Evolutionary conservation across 23 red algal genomes (phyloP).

Genomic region (Gracilaria caudata): DNA sequence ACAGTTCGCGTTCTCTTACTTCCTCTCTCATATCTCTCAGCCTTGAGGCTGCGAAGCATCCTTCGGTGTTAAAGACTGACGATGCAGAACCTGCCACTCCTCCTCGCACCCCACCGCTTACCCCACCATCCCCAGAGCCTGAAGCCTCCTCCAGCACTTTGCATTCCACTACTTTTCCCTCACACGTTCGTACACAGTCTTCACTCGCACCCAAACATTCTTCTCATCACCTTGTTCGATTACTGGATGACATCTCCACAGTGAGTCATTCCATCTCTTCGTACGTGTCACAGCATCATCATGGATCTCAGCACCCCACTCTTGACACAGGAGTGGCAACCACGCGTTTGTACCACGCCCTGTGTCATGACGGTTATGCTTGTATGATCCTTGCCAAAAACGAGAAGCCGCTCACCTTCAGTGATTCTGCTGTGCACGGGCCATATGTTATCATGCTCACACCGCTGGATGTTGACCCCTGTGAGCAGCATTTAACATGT

Average conservation of each 20-base stretch:
- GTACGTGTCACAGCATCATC: slow-evolving; percentile 55
- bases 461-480: slow-evolving; percentile 68
- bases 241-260: slow-evolving; percentile 90
- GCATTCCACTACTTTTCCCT: slow-evolving; percentile 55
- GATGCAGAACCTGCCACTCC: not conserved
- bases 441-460: slow-evolving; percentile 79
- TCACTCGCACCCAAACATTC: slow-evolving; percentile 43
- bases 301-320: not conserved
- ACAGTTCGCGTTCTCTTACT: slow-evolving; percentile 22
- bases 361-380: slow-evolving; percentile 95
- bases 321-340: slow-evolving; percentile 42
- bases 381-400: slow-evolving; percentile 79
- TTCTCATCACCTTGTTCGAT: slow-evolving; percentile 79
- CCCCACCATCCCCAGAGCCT: slow-evolving; percentile 3
- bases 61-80: not conserved
- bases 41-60: not conserved
- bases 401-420: slow-evolving; percentile 57
- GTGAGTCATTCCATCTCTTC: slow-evolving; percentile 77
- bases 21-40: slow-evolving; percentile 25
- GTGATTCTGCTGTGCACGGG: slow-evolving; percentile 73
- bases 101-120: not conserved
- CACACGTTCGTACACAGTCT: slow-evolving; percentile 73
- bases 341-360: slow-evolving; percentile 60
- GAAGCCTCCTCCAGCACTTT: not conserved
- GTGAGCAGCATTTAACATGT: slow-evolving; percentile 47